Evolutionary conservation across 768 basidiomycete species (phyloP).

Genomic region (Suillus brevipes): DNA sequence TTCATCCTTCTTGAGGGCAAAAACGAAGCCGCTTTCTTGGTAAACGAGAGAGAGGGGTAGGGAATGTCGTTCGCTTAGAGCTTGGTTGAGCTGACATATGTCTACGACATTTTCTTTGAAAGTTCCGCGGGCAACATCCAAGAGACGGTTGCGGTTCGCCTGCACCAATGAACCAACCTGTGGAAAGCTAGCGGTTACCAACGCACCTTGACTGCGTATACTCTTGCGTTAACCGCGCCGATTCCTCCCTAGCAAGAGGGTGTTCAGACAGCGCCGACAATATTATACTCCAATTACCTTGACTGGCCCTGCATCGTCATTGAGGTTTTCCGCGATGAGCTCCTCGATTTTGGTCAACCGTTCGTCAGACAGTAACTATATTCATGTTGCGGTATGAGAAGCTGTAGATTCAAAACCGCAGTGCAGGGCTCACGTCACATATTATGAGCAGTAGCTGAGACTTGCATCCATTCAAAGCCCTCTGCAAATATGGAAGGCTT

Average conservation of each 20-base stretch:
- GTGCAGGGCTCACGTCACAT: constrained; percentile 45
- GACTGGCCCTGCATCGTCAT: constrained; percentile 62
- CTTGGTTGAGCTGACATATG: constrained; percentile 67
- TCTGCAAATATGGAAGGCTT: constrained; percentile 61
- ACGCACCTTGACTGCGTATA: constrained; percentile 82
- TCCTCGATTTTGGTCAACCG: constrained; percentile 63
- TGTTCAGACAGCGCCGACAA: neutral
- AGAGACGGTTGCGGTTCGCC: constrained; percentile 78
- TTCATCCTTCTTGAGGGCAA: constrained; percentile 61
- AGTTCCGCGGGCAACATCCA: constrained; percentile 94
- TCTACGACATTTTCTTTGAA: constrained; percentile 93
- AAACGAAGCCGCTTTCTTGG: constrained; percentile 73
- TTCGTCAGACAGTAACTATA: constrained; percentile 74
- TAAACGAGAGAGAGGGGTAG: constrained; percentile 69
- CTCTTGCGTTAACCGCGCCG: constrained; percentile 71
- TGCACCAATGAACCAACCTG: constrained; percentile 22
- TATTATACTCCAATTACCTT: constrained; percentile 47
- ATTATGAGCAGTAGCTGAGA: constrained; percentile 66
- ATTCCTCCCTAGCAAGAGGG: constrained; percentile 57
- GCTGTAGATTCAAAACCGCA: neutral
- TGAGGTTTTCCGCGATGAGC: constrained; percentile 62
- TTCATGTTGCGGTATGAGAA: neutral
- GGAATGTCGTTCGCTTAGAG: constrained; percentile 59
- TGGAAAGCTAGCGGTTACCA: neutral
- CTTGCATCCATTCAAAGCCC: constrained; percentile 56